These are phyloP conservation scores for Colletotrichum sp. DNA, from an alignment of 2,329 filamentous ascomycete genomes.

Conservation along the genomic window DNA sequence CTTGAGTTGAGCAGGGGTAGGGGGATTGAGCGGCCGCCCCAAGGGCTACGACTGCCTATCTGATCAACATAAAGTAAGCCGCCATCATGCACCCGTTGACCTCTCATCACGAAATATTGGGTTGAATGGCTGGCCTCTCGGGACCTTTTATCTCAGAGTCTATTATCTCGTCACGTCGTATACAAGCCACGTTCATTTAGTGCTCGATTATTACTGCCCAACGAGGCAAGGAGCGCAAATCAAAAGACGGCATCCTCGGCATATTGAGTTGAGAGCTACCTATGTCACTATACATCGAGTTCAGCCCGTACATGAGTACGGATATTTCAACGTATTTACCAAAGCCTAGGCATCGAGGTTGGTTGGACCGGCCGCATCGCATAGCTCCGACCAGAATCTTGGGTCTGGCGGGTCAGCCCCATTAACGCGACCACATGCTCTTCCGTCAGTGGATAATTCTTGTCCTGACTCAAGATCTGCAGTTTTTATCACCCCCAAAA, in stretches of 20 bases:
- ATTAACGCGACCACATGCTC: not conserved
- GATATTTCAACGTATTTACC: accelerated
- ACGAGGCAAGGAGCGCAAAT: not conserved
- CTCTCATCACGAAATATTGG: not conserved
- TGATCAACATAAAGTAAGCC: not conserved
- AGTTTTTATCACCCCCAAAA: not conserved
- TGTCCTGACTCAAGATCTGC: not conserved
- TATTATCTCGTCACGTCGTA: not conserved
- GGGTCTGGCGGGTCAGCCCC: not conserved
- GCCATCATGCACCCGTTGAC: not conserved
- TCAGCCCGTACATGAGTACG: too few relatives aligned
- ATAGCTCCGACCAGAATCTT: not conserved
- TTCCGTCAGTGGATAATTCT: not conserved
- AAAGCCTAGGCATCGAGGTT: not conserved
- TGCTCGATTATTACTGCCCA: not conserved
- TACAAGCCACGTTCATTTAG: not conserved
- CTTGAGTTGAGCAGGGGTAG: not conserved
- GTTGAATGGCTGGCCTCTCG: not conserved
- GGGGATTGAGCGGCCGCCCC: not conserved
- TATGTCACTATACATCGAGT: accelerated
- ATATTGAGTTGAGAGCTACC: not conserved
- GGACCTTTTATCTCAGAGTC: not conserved
- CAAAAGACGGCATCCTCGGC: not conserved
- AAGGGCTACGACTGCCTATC: not conserved
- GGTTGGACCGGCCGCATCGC: not conserved